Conservation (phyloP, 345 rosid genomes). For the Eutrema yunnanense region DNA sequence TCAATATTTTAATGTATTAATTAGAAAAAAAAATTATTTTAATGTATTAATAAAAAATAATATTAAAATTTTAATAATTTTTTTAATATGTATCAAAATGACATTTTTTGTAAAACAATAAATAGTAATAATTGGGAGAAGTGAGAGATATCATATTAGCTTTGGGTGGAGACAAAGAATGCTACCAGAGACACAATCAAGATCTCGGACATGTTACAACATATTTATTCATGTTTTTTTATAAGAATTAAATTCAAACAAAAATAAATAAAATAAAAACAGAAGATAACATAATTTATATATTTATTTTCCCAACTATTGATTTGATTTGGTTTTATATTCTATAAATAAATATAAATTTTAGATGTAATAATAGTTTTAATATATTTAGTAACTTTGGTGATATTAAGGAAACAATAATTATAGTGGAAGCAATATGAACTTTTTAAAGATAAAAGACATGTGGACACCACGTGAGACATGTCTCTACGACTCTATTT, state of each 20-base stretch:
- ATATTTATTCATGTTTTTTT: slow-evolving; percentile 7
- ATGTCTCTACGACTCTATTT: slow-evolving; percentile 24
- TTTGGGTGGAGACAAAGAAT: slow-evolving; percentile 33
- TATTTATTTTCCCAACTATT: neutral
- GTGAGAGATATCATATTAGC: slow-evolving; percentile 19
- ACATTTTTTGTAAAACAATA: too few species aligned
- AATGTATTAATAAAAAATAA: too few species aligned
- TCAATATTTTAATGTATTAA: too few species aligned
- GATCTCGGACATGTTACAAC: slow-evolving; percentile 30
- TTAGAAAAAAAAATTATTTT: too few species aligned
- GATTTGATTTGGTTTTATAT: neutral
- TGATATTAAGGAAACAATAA: neutral
- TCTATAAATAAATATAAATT: neutral
- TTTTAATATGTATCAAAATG: too few species aligned
- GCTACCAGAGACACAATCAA: slow-evolving; percentile 30
- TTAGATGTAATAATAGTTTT: neutral
- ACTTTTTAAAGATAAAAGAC: slow-evolving; percentile 23
- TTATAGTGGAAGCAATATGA: slow-evolving; percentile 12
- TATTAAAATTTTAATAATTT: too few species aligned
- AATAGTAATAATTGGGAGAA: slow-evolving; percentile 19
- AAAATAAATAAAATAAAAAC: neutral
- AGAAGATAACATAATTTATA: neutral
- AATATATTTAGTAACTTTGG: neutral
- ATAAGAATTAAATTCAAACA: neutral
- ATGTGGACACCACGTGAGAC: slow-evolving; percentile 33